Evolutionary conservation across 2,329 filamentous ascomycete genomes (phyloP), one percentile per base, ranked within the genome.

Genomic region (Nothomitra cinnamomea): DNA sequence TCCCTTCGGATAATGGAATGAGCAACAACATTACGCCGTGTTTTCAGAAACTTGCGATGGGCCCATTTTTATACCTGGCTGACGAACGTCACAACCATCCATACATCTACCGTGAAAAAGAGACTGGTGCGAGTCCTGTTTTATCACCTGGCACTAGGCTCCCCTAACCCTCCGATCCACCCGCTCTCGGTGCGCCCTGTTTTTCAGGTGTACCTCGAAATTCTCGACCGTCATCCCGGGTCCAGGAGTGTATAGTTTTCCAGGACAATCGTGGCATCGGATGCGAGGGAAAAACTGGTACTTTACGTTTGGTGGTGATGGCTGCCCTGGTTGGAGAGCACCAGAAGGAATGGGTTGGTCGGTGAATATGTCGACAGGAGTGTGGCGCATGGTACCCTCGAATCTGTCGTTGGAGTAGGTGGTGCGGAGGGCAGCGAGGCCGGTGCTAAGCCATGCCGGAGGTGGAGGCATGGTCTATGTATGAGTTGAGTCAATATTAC

Each of bases 171-270:
- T 38, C 22, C 49, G 21, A 32, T 82, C 77, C 8, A 89, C 85
- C 60, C 77, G 78, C 59, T 86, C 80, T 61, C 82, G 78, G 66
- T 98, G 92, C 52, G 76, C 73, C 43, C 85, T 79, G 67, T 95
- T 95, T 67, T 83, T 86, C 50, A 96, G 72, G 69, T 98, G 92
- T 1, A 94, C 80, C 68, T 95, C 87, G 58, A 98, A 98, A 63
- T 95, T 94, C 47, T 82, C 82, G 3, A 90, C 85, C 1, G 87
- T 88, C 65, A 78, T 84, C 22, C 83, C 87, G 0, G 89, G 87
- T 0, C 88, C 86, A 0, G 89, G 87, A 0, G 89, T 95, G 67
- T 98, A 98, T 10, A 95, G 72, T 67, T 95, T 96, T 28, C 87
- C 87, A 0, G 87, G 87, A 65, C 92, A 96, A 66, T 98, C 92